Evolutionary conservation across 129 eudicot genomes (phyloP).

Genomic region (Sambucus nigra): DNA sequence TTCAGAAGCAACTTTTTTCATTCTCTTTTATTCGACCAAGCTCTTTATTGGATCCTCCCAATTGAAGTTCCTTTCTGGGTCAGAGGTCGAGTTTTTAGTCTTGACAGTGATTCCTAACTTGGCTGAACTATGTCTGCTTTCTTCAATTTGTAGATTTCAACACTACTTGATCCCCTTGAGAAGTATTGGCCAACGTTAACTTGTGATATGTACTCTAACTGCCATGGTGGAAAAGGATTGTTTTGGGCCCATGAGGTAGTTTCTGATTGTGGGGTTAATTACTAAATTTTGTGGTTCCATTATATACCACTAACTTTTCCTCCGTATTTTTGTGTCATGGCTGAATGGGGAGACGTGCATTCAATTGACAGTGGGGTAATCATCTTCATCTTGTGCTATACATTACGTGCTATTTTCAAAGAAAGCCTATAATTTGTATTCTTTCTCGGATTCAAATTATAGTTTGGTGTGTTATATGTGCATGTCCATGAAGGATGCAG

Average conservation of each 20-base stretch:
- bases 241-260: conserved; percentile 98
- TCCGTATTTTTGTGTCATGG: conserved; percentile 29
- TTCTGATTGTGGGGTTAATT: conserved; percentile 10
- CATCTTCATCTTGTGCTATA: conserved; percentile 18
- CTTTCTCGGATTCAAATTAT: conserved; percentile 17
- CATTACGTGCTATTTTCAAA: background rate
- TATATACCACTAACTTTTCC: conserved; percentile 32
- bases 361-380: conserved; percentile 96
- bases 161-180: conserved; percentile 41
- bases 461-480: conserved; percentile 84
- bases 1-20: background rate
- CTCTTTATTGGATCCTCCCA: too few relatives aligned
- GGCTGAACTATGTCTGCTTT: background rate
- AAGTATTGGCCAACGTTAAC: conserved; percentile 89
- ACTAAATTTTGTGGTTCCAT: background rate
- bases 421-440: background rate
- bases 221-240: conserved; percentile 61
- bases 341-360: conserved; percentile 23
- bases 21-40: too few relatives aligned
- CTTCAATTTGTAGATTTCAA: conserved; percentile 46
- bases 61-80: conserved; percentile 2
- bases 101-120: background rate
- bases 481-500: conserved; percentile 43
- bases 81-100: background rate
- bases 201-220: conserved; percentile 56